Percentiles rank a stretch among this genome's conserved stretches.
Evolutionary conservation across 495 filamentous ascomycete genomes (phyloP).

Genomic region (Lophium mytilinum): DNA sequence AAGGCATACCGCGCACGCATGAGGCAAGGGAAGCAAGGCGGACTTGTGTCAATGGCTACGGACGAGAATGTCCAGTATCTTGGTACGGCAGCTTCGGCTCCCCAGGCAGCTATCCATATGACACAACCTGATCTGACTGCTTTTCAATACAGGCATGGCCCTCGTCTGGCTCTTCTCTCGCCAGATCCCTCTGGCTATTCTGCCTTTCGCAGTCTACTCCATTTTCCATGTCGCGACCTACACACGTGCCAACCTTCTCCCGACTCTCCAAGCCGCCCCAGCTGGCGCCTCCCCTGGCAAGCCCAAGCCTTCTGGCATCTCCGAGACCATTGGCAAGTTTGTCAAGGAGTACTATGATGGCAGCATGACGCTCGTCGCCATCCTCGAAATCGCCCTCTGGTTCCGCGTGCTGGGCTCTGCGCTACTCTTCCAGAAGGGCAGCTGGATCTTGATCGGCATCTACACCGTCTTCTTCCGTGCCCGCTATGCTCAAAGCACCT

Average conservation of each 20-base stretch:
- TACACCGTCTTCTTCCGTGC: slow-evolving; percentile 92
- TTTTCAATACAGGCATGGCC: slow-evolving; percentile 63
- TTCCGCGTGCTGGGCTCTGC: slow-evolving; percentile 70
- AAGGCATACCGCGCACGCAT: slow-evolving; percentile 83
- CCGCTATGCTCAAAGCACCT: slow-evolving; percentile 80
- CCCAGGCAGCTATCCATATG: not conserved
- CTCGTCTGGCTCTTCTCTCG: slow-evolving; percentile 89
- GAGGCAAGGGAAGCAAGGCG: slow-evolving; percentile 48
- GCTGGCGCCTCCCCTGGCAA: slow-evolving; percentile 49
- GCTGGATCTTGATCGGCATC: slow-evolving; percentile 75
- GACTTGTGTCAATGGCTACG: slow-evolving; percentile 51
- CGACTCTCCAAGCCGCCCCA: slow-evolving; percentile 44
- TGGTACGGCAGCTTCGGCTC: slow-evolving; percentile 48
- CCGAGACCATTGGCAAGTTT: slow-evolving; percentile 79
- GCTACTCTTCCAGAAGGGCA: slow-evolving; percentile 77
- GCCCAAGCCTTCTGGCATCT: slow-evolving; percentile 49
- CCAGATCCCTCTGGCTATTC: slow-evolving; percentile 80
- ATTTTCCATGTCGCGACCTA: slow-evolving; percentile 95
- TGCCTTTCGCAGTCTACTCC: slow-evolving; percentile 94
- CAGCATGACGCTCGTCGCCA: slow-evolving; percentile 40
- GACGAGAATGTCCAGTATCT: slow-evolving; percentile 99
- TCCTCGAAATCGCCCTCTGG: slow-evolving; percentile 57
- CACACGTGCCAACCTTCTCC: slow-evolving; percentile 61
- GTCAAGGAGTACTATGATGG: slow-evolving; percentile 97
- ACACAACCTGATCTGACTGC: slow-evolving; percentile 1